A percentile compares a stretch with the other conserved stretches of the same genome.
These are phyloP conservation scores for Emmonsiellopsis sp. DNA, from an alignment of 2,329 filamentous ascomycete genomes.

Conservation along the genomic window DNA sequence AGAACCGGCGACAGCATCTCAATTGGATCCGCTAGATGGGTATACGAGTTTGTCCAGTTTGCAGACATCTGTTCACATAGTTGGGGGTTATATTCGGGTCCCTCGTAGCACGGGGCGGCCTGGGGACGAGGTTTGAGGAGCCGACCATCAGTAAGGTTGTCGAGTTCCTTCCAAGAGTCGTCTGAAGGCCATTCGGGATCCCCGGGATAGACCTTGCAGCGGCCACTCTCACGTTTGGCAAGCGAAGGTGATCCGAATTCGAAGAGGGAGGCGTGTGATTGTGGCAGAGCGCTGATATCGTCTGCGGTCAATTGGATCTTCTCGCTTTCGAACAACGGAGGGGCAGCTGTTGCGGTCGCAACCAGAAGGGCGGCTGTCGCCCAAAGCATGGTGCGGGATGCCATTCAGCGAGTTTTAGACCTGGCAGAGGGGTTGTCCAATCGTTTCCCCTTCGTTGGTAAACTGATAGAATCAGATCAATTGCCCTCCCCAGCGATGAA, in stretches of 20 bases:
- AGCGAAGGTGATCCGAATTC: constrained; percentile 18
- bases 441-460: too few species aligned
- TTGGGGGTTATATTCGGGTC: constrained; percentile 14
- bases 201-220: constrained; percentile 19
- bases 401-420: not conserved
- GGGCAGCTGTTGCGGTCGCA: not conserved
- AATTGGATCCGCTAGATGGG: constrained; percentile 16
- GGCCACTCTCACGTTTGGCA: constrained; percentile 27
- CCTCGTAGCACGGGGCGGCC: constrained; percentile 23
- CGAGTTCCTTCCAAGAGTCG: constrained; percentile 17
- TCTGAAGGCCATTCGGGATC: constrained; percentile 14
- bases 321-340: not conserved
- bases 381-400: not conserved
- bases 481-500: too few species aligned
- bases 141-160: constrained; percentile 26
- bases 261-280: not conserved
- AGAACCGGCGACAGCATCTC: constrained; percentile 19
- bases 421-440: not conserved
- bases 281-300: not conserved
- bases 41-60: constrained; percentile 14
- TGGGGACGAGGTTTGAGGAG: constrained; percentile 24
- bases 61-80: constrained; percentile 14
- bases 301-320: constrained; percentile 2
- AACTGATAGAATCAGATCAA: too few species aligned
- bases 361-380: not conserved